These are phyloP conservation scores for Asterionellopsis glacialis DNA, from an alignment of 108 stramenopile genomes.

Conservation along the genomic window DNA sequence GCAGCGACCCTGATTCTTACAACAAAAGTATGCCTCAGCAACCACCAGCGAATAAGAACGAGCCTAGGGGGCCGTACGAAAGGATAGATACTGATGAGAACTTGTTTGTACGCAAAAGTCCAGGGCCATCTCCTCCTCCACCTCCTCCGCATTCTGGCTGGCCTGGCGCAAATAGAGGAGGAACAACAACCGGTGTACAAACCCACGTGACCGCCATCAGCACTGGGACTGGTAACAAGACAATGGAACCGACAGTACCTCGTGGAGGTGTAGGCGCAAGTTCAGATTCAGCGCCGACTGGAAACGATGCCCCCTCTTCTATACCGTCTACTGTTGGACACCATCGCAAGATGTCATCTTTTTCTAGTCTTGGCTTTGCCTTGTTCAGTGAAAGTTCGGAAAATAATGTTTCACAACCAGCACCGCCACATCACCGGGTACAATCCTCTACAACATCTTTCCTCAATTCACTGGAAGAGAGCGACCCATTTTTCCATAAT, in stretches of 20 bases:
- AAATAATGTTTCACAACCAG: no score
- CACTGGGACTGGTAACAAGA: constrained; percentile 23
- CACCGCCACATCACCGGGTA: no score
- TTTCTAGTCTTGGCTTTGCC: constrained; percentile 1
- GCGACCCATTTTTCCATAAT: no score
- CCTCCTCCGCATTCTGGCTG: constrained; percentile 11
- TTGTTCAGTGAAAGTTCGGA: no score
- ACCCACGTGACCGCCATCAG: constrained; percentile 40
- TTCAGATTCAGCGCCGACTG: constrained; percentile 5
- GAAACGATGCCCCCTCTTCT: background rate
- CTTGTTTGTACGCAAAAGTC: constrained; percentile 7
- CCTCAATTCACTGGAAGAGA: background rate
- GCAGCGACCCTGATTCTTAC: background rate
- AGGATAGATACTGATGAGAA: constrained; percentile 8
- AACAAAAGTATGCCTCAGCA: background rate
- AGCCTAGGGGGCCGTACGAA: constrained; percentile 9
- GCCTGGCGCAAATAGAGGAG: background rate
- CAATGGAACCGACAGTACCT: constrained; percentile 11
- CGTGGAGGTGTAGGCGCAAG: background rate
- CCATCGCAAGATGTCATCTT: constrained; percentile 8
- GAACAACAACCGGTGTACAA: constrained; percentile 35
- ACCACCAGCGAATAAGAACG: constrained; percentile 6
- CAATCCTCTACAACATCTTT: background rate
- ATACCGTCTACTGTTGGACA: constrained; percentile 12
- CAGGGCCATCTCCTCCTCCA: constrained; percentile 9